phyloP scores from a whole-genome alignment of 495 filamentous ascomycete species.

The Aspergillus bridgeri region DNA sequence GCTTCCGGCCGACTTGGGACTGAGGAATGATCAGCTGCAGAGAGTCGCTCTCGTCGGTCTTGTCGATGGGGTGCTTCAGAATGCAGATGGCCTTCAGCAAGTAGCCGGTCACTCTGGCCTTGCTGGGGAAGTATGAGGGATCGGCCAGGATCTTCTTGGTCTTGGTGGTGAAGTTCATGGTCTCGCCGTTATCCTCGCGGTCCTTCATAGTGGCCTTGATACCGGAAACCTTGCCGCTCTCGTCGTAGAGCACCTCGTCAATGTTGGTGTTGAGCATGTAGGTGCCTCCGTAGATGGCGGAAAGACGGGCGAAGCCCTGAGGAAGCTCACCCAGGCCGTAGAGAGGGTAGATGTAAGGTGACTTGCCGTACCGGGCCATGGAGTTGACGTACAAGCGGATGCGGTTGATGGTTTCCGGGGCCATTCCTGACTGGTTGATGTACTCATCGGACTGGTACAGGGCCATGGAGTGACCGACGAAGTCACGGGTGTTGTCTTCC shows the following conservation, averaged over 20 bases:
- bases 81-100: constrained; percentile 96
- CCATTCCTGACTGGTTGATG: constrained; percentile 65
- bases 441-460: constrained; percentile 88
- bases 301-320: constrained; percentile 95
- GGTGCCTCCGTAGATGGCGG: constrained; percentile 96
- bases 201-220: constrained; percentile 98
- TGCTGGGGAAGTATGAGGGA: constrained; percentile 92
- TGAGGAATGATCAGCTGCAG: constrained; percentile 97
- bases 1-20: constrained; percentile 89
- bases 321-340: constrained; percentile 97
- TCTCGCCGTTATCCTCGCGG: constrained; percentile 65
- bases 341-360: constrained; percentile 97
- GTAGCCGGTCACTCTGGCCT: constrained; percentile 81
- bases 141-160: constrained; percentile 94
- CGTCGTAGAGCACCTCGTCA: constrained; percentile 81
- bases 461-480: constrained; percentile 97
- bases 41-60: constrained; percentile 85
- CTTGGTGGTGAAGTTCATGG: constrained; percentile 93
- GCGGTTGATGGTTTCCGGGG: constrained; percentile 83
- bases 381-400: constrained; percentile 97
- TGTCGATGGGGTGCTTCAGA: constrained; percentile 86
- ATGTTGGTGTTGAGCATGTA: constrained; percentile 98
- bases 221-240: constrained; percentile 74
- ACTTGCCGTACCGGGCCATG: constrained; percentile 97
- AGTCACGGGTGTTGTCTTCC: constrained; percentile 88